These are phyloP conservation scores for Cladosporium halotolerans DNA, from an alignment of 2,329 filamentous ascomycete genomes.

Conservation along the genomic window DNA sequence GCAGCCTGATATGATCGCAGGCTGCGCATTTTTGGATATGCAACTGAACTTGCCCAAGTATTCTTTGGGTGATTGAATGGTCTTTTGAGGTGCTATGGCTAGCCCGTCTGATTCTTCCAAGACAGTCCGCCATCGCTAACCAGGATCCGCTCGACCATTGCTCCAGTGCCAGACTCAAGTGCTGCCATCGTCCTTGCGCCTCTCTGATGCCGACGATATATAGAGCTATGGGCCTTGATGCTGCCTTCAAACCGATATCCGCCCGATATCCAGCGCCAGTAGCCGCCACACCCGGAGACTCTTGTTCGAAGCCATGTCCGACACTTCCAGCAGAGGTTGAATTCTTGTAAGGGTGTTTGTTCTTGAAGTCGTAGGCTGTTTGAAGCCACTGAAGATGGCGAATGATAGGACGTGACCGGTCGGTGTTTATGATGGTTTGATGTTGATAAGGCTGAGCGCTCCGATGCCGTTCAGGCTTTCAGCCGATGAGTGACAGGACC, in stretches of 20 bases:
- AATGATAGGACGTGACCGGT: too few relatives aligned
- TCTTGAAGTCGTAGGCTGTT: too few relatives aligned
- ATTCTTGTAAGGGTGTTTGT: too few relatives aligned
- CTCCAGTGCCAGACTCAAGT: conserved; percentile 9
- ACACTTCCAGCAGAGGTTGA: too few relatives aligned
- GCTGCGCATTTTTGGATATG: conserved; percentile 3
- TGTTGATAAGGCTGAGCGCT: too few relatives aligned
- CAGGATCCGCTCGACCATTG: conserved; percentile 9
- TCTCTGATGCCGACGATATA: conserved; percentile 12
- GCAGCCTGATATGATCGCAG: background rate
- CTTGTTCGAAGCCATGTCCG: too few relatives aligned
- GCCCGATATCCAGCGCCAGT: conserved; percentile 10
- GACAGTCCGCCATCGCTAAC: conserved; percentile 12
- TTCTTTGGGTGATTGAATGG: conserved; percentile 3
- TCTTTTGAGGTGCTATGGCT: conserved; percentile 11
- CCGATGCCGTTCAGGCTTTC: too few relatives aligned
- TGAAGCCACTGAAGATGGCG: too few relatives aligned
- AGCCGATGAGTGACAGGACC: too few relatives aligned
- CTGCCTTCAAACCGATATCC: conserved; percentile 10
- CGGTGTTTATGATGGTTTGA: too few relatives aligned
- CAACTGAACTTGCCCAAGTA: conserved; percentile 4
- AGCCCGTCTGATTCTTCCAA: conserved; percentile 11
- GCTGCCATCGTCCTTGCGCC: conserved; percentile 10
- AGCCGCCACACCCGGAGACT: background rate
- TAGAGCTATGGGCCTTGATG: conserved; percentile 11